A percentile compares a stretch with the other conserved stretches of the same genome.
These are phyloP conservation scores for Fistulifera pelliculosa DNA, from an alignment of 108 stramenopile species.

Conservation along the genomic window DNA sequence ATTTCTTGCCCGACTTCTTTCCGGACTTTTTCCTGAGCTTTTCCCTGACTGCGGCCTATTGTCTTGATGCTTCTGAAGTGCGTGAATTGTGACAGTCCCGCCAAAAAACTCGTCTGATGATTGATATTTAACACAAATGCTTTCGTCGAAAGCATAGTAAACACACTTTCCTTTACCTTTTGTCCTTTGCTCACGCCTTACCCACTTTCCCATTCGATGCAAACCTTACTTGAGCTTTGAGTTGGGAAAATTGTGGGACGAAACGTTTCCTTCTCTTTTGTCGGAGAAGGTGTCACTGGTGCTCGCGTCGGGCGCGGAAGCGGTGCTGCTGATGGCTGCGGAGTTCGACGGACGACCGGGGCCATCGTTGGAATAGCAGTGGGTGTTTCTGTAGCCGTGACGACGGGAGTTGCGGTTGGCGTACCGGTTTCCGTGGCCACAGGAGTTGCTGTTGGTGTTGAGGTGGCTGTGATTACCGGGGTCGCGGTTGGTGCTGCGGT, in stretches of 20 bases:
- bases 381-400: not conserved
- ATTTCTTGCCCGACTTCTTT: not conserved
- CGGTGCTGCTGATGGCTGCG: not conserved
- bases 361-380: not conserved
- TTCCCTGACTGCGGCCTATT: not conserved
- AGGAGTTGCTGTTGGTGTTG: not conserved
- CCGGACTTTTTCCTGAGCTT: not conserved
- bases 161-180: too few species aligned
- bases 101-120: not conserved
- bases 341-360: not conserved
- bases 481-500: not conserved
- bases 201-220: not conserved
- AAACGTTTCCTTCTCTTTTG: not conserved
- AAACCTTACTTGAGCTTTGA: not conserved
- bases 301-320: not conserved
- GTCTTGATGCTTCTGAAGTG: not conserved
- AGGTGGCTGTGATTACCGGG: not conserved
- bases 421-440: not conserved
- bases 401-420: not conserved
- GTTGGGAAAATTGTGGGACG: not conserved
- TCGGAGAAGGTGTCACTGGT: not conserved
- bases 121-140: not conserved
- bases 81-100: not conserved
- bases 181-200: not conserved
- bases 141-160: not conserved